Evolutionary conservation across 2,329 filamentous ascomycete genomes (phyloP).

Genomic region (Triangularia setosa): DNA sequence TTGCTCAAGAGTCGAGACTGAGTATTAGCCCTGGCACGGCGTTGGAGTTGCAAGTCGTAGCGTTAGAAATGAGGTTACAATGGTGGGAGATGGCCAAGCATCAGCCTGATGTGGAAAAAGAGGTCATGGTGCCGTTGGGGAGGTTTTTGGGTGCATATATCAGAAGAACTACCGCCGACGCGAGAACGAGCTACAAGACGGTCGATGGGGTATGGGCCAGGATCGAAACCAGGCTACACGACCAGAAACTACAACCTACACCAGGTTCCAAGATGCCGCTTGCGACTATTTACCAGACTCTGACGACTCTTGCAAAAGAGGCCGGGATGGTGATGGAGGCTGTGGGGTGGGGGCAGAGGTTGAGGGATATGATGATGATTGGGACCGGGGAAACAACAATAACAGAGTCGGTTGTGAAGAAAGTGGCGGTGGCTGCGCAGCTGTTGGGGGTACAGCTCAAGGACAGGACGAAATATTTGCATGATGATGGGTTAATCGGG

Average conservation of each 20-base stretch:
- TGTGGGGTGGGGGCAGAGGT: slow-evolving; percentile 49
- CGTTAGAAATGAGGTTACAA: slow-evolving; percentile 55
- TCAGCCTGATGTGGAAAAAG: slow-evolving; percentile 56
- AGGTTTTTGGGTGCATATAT: slow-evolving; percentile 60
- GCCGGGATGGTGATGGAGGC: slow-evolving; percentile 50
- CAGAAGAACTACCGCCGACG: slow-evolving; percentile 43
- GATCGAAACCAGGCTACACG: slow-evolving; percentile 38
- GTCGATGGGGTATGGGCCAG: slow-evolving; percentile 35
- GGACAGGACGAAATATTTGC: slow-evolving; percentile 34
- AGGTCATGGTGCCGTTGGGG: slow-evolving; percentile 61
- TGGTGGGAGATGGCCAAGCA: slow-evolving; percentile 65
- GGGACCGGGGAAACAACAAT: slow-evolving; percentile 20
- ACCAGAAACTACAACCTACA: slow-evolving; percentile 29
- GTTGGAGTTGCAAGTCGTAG: slow-evolving; percentile 61
- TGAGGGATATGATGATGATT: slow-evolving; percentile 38
- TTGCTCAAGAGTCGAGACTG: slow-evolving; percentile 50
- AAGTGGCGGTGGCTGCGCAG: slow-evolving; percentile 52
- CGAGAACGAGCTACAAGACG: slow-evolving; percentile 37
- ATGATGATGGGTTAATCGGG: slow-evolving; percentile 41
- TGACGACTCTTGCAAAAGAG: slow-evolving; percentile 43
- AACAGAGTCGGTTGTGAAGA: slow-evolving; percentile 44
- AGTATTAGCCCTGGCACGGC: slow-evolving; percentile 54
- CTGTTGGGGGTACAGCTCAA: slow-evolving; percentile 53
- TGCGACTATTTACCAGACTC: slow-evolving; percentile 47
- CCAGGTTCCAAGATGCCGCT: slow-evolving; percentile 40